Base-by-base conservation (phyloP, 1,284 basidiomycete genomes). In the Megacollybia platyphylla region DNA sequence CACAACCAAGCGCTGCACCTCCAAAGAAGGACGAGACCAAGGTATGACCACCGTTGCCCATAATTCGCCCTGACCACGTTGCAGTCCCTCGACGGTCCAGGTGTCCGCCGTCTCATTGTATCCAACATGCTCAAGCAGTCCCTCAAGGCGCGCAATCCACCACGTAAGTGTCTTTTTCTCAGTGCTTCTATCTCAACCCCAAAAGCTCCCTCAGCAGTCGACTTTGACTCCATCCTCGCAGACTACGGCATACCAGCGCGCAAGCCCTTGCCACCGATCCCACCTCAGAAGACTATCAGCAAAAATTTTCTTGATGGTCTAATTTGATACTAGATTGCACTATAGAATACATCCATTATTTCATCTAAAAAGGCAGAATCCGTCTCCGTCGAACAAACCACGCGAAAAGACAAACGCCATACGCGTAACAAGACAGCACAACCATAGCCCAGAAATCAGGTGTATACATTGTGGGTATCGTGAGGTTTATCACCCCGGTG, bases 401-500 rank as follows among this genome's bases (percentile, higher is more conserved):
- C 20, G 81, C 87, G 26, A 76, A 56, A 1, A 55, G 60, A 47
- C 75, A 81, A 8, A 87, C 55, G 0, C 57, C 64, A 11, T 73
- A 64, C 2, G 75, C 66, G 60, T 98, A 97, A 1, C 52, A 54
- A 2, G 64, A 50, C 7, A 97, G 60, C 13, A 94, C 69, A 5
- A 63, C 39, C 66, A 94, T 70, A 1, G 88, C 79, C 30, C 62
- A 53, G 18, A 46, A 43, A 44, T 81, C 65, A 0, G 70, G 60
- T 9, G 71, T 68, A 54, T 93, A 90, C 79, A 97, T 92, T 4
- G 91, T 97, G 51, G 67, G 60, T 48, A 93, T 70, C 1, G 72
- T 69, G 15, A 97, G 53, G 57, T 97, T 98, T 48, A 96, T 67
- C 11, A 87, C 48, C 0, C 94, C 94, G 0, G 94, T 98, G 20